Base-by-base conservation (phyloP, 805 yeast species). In the Saitoella complicata region DNA sequence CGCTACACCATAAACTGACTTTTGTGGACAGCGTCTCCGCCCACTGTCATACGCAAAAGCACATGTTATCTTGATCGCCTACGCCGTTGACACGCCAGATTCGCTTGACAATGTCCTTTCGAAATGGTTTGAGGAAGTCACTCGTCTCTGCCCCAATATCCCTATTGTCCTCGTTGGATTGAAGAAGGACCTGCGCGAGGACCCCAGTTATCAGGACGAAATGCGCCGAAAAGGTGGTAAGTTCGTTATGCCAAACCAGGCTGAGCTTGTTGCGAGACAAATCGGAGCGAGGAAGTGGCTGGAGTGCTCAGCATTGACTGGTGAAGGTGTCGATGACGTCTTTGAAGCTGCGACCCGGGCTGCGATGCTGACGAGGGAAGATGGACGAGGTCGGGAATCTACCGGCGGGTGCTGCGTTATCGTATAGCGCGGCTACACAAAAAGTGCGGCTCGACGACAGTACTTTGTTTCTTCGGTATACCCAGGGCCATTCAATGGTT, bases 271-370 rank as follows among this genome's bases (percentile, higher is more conserved):
- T 30, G 94, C 95, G 0, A 70, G 70, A 45, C 72, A 73, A 45
- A 80, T 87, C 37, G 94, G 94, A 4, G 95, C 95, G 1, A 76
- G 80, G 50, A 71, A 68, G 49, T 87, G 83, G 58, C 63, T 87
- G 57, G 95, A 87, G 56, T 84, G 95, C 57, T 81, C 94, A 41
- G 85, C 96, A 1, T 65, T 87, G 52, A 83, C 94, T 1, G 96
- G 96, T 4, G 94, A 84, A 58, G 94, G 94, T 8, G 96, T 87
- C 21, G 95, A 86, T 60, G 93, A 83, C 57, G 87, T 87, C 2
- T 86, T 87, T 59, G 96, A 87, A 62, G 75, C 76, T 42, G 95
- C 96, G 10, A 83, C 94, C 1, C 69, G 96, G 53, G 78, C 87
- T 3, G 79, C 91, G 56, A 63, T 85, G 45, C 62, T 85, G 38